phyloP scores from a whole-genome alignment of 495 filamentous ascomycete species.

The Rusavskia elegans region DNA sequence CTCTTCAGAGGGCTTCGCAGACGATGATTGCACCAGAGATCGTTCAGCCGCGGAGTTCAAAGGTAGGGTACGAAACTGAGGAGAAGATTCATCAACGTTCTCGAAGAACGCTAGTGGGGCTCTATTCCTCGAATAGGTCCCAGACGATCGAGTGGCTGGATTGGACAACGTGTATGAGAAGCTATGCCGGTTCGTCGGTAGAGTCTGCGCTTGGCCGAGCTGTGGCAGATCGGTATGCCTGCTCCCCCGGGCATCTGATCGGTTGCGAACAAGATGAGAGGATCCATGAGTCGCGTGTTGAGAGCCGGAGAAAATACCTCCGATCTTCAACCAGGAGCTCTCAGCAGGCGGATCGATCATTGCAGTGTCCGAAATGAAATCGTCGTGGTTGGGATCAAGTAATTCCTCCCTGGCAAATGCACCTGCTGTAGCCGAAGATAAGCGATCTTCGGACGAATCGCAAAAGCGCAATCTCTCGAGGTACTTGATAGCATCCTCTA shows the following conservation, averaged over 20 bases:
- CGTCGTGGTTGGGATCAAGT: conserved; percentile 32
- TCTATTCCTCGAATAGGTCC: neutral
- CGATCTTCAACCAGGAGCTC: conserved; percentile 51
- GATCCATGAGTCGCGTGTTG: conserved; percentile 31
- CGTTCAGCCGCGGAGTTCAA: conserved; percentile 13
- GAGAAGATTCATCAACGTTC: neutral
- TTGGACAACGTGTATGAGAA: neutral
- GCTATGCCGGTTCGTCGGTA: neutral
- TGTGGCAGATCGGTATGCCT: neutral
- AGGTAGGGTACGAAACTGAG: neutral
- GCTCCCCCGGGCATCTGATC: neutral
- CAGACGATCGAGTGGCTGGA: neutral
- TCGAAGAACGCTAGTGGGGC: neutral
- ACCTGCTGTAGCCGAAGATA: conserved; percentile 31
- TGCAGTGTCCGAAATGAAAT: conserved; percentile 45
- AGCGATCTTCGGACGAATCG: conserved; percentile 37
- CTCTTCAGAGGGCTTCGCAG: conserved; percentile 25
- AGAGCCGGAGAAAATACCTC: conserved; percentile 45
- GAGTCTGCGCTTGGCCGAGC: neutral
- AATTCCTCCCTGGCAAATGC: conserved; percentile 28
- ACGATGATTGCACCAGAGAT: conserved; percentile 11
- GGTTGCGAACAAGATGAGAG: neutral
- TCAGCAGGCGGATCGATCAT: conserved; percentile 36
- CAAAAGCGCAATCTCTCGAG: conserved; percentile 44
- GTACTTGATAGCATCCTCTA: conserved; percentile 49